Conservation (phyloP, 2,329 filamentous ascomycete genomes). For the Cadophora luteo-olivacea region DNA sequence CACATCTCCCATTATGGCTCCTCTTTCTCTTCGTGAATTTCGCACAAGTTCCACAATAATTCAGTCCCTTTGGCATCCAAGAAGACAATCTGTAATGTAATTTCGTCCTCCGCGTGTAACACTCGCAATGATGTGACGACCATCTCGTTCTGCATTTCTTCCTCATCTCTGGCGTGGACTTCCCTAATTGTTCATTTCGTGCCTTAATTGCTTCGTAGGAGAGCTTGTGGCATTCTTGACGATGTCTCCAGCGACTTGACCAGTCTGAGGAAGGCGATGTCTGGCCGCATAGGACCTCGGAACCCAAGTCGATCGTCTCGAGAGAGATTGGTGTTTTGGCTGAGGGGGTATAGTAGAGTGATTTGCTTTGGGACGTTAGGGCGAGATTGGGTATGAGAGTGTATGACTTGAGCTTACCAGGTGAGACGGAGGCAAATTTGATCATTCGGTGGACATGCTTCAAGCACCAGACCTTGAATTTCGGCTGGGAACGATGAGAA, state of each 20-base stretch:
- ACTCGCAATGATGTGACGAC: constrained; percentile 34
- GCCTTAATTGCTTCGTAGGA: constrained; percentile 20
- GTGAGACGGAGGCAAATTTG: constrained; percentile 39
- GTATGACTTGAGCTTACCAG: constrained; percentile 31
- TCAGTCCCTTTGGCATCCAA: constrained; percentile 37
- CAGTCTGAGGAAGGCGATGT: not conserved
- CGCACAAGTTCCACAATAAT: constrained; percentile 37
- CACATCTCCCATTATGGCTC: constrained; percentile 34
- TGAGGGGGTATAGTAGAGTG: constrained; percentile 31
- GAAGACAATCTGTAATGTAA: constrained; percentile 33
- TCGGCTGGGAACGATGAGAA: constrained; percentile 39
- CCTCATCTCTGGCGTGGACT: constrained; percentile 18
- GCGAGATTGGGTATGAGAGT: not conserved
- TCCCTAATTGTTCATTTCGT: constrained; percentile 16
- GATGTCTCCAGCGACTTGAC: constrained; percentile 17
- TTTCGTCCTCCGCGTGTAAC: constrained; percentile 23
- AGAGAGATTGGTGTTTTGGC: constrained; percentile 16
- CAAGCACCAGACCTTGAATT: constrained; percentile 38
- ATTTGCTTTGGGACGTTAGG: constrained; percentile 30
- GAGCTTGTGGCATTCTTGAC: constrained; percentile 30
- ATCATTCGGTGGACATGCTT: constrained; percentile 37
- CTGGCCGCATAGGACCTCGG: constrained; percentile 25
- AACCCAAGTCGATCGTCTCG: constrained; percentile 24
- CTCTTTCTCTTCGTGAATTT: constrained; percentile 38
- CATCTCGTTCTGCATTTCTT: constrained; percentile 27